phyloP scores from a whole-genome alignment of 306 rosid species.

The Prunus salicina region DNA sequence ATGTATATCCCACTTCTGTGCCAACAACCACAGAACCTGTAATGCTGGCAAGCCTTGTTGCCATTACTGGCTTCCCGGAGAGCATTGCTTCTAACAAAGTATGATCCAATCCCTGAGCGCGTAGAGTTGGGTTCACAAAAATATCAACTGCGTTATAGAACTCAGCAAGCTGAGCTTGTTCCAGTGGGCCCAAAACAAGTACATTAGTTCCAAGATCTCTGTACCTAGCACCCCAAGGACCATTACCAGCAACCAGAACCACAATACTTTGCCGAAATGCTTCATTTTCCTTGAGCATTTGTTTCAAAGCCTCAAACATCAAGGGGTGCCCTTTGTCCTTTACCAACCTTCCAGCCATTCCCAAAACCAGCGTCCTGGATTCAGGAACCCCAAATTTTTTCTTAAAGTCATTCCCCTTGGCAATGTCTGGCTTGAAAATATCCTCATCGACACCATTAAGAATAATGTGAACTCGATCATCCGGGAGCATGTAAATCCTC shows the following conservation, averaged over 20 bases:
- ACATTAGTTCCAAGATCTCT: constrained; percentile 50
- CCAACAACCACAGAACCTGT: constrained; percentile 59
- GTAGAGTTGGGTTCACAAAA: constrained; percentile 48
- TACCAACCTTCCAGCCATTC: constrained; percentile 71
- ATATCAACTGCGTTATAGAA: constrained; percentile 63
- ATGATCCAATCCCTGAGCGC: constrained; percentile 65
- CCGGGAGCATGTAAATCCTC: constrained; percentile 68
- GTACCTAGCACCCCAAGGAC: constrained; percentile 73
- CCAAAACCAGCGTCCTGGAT: constrained; percentile 47
- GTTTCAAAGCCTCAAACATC: constrained; percentile 64
- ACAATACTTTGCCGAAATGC: constrained; percentile 36
- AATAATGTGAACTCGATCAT: constrained; percentile 62
- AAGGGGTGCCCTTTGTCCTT: constrained; percentile 75
- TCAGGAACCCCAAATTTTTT: constrained; percentile 33
- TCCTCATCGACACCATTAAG: constrained; percentile 72
- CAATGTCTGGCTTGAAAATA: constrained; percentile 49
- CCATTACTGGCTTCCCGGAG: constrained; percentile 63
- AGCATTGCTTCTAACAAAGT: constrained; percentile 64
- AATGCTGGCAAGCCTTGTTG: constrained; percentile 68
- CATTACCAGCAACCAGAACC: constrained; percentile 70
- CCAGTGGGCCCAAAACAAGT: constrained; percentile 55
- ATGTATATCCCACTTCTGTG: constrained; percentile 57
- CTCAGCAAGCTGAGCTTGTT: constrained; percentile 52
- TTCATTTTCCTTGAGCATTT: constrained; percentile 39
- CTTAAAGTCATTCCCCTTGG: constrained; percentile 43